Evolutionary conservation across 2,329 filamentous ascomycete species (phyloP).

Genomic region (Pleurostoma richardsiae): DNA sequence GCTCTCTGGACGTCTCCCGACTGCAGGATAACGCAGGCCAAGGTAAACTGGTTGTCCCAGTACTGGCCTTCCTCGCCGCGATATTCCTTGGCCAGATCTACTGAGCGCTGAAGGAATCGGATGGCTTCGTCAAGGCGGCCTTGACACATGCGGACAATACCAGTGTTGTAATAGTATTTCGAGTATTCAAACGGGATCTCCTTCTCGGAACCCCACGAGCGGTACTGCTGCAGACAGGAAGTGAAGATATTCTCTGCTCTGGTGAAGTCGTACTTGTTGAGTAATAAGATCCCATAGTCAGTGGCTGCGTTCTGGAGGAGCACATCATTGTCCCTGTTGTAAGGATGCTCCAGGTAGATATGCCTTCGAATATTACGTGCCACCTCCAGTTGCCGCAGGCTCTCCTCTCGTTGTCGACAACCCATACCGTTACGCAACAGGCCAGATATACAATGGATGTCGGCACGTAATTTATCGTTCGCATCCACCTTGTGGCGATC

Average conservation of each 20-base stretch:
- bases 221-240: constrained; percentile 7
- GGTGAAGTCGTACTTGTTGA: constrained; percentile 12
- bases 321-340: constrained; percentile 7
- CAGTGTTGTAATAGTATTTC: constrained; percentile 13
- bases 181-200: constrained; percentile 13
- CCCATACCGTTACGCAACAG: constrained; percentile 7
- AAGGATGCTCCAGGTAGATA: constrained; percentile 3
- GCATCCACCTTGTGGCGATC: constrained; percentile 2
- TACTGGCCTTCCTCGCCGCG: constrained; percentile 3
- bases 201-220: constrained; percentile 9
- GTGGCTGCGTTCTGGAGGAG: constrained; percentile 11
- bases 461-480: constrained; percentile 6
- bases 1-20: constrained; percentile 4
- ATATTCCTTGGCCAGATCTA: constrained; percentile 3
- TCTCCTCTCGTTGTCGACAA: constrained; percentile 1
- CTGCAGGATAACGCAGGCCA: constrained; percentile 6
- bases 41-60: constrained; percentile 6
- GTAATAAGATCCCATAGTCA: constrained; percentile 9
- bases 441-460: constrained; percentile 12
- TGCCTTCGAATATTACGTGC: constrained; percentile 7
- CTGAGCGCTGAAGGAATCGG: background rate
- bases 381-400: constrained; percentile 1
- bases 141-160: constrained; percentile 7
- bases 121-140: constrained; percentile 2
- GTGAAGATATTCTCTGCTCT: constrained; percentile 9